Evolutionary conservation across 1,284 basidiomycete species (phyloP), one percentile per base, ranked within the genome.

Genomic region (Ganoderma leucocontextum): DNA sequence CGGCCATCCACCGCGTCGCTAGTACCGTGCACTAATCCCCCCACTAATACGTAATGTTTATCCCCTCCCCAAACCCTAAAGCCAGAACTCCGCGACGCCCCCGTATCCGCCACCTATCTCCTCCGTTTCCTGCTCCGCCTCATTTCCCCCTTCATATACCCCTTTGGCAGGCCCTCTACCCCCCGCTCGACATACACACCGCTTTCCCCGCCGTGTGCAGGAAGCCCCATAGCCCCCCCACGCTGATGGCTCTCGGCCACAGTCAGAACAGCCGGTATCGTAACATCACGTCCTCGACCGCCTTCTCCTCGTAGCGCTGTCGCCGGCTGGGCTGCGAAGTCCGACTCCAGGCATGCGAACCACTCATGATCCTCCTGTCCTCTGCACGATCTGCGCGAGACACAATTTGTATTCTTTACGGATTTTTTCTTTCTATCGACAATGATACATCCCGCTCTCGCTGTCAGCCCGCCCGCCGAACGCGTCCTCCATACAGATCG

Each of bases 71-170:
- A 62, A 65, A 60, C 64, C 25, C 64, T 61, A 19, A n/a, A 60
- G 57, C 62, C 55, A 63, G 12, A 52, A 52, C 69, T 70, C 71
- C 68, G 71, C 70, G 70, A 63, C 41, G 19, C 57, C 64, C 36
- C 47, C 64, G 58, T 41, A 33, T 36, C 57, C 60, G 62, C 36
- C 58, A 49, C 67, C 59, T 69, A 69, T 65, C 67, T 62, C 67
- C 68, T 60, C 68, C 68, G 60, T 69, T 69, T 66, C 68, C 41
- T 13, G 41, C 68, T 61, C 68, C 68, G 68, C 58, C 63, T 52
- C 64, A 65, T 62, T 58, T 57, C 57, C 41, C 53, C 39, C 39
- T 36, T 36, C 60, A 22, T 29, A 22, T 29, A 29, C 29, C 29
- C 29, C 2, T 47, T 22, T 49, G 47, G 47, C 47, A 25, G 22